Evolutionary conservation across 2,329 filamentous ascomycete species (phyloP), one percentile per base, ranked within the genome.

Genomic region (Colletotrichum brevisporum): DNA sequence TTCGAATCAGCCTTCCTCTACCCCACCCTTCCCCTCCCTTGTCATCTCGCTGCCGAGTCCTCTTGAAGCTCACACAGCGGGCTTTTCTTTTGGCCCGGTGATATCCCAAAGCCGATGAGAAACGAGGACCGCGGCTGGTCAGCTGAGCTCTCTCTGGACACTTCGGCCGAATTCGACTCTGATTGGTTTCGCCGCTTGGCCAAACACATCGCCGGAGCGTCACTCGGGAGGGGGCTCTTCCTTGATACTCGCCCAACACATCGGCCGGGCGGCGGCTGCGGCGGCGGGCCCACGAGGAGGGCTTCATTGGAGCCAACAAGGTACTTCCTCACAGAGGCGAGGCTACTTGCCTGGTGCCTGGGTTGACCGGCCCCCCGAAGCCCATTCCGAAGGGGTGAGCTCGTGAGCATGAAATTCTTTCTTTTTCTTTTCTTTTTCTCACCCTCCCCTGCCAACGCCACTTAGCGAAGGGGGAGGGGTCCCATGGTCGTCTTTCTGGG

Each of bases 341-440:
- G 51, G 24, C 51, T 53, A 27, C 24, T 50, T 21, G 47, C 47
- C 47, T 13, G 47, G 47, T 31, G 43, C 27, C 36, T 12, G 36
- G 45, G 27, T 31, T 16, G 51, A 36, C 45, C 43, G 53, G 45
- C n/a, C 45, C 41, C 43, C 10, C 47, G 15, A 50, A 59, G 26
- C 18, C 47, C 18, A 24, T 50, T 50, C n/a, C 47, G 47, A 24
- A 47, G 45, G 47, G 18, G 18, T 12, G 47, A 13, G 41, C 43
- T 69, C 51, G 26, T 56, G 62, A 63, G 26, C 36, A 39, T n/a
- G 24, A 52, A 6, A 55, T 69, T 24, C 55, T 64, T 58, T n/a
- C 51, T 64, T 66, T 64, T 69, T 56, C 15, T 16, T n/a, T 64
- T 66, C 64, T 69, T 56, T 13, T 26, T n/a, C 55, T n/a, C 55